A percentile compares a stretch with the other conserved stretches of the same genome.
phyloP scores from a whole-genome alignment of 1,284 basidiomycete genomes.

The Pascua guehoae region DNA sequence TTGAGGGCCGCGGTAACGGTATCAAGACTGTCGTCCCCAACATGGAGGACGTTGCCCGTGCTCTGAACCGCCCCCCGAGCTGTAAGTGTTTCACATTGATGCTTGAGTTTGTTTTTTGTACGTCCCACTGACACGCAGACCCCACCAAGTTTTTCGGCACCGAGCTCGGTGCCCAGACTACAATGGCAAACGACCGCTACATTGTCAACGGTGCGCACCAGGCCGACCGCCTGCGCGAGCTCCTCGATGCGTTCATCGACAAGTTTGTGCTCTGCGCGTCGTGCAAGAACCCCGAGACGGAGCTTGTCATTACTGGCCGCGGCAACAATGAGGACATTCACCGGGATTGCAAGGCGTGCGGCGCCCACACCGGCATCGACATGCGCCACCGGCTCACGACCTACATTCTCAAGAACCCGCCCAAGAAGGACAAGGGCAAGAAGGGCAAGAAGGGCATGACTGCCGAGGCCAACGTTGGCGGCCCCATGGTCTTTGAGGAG shows the following conservation, averaged over 20 bases:
- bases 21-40: conserved; percentile 99
- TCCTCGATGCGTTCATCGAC: conserved; percentile 94
- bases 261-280: conserved; percentile 96
- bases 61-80: conserved; percentile 88
- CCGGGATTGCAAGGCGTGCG: conserved; percentile 98
- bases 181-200: conserved; percentile 93
- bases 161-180: conserved; percentile 96
- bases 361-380: conserved; percentile 84
- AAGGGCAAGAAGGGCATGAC: conserved; percentile 56
- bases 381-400: conserved; percentile 97
- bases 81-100: conserved; percentile 38
- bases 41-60: conserved; percentile 96
- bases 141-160: conserved; percentile 99
- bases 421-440: conserved; percentile 67
- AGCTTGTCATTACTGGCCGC: conserved; percentile 72
- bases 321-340: conserved; percentile 79
- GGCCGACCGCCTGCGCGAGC: conserved; percentile 84
- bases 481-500: conserved; percentile 43
- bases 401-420: conserved; percentile 97
- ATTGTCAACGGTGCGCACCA: conserved; percentile 99
- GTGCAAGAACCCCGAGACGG: conserved; percentile 99
- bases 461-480: conserved; percentile 43
- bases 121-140: conserved; percentile 45
- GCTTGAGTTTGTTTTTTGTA: no score
- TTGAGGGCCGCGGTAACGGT: conserved; percentile 98